phyloP scores from a whole-genome alignment of 805 yeast species.

The Huiozyma sinensis region DNA sequence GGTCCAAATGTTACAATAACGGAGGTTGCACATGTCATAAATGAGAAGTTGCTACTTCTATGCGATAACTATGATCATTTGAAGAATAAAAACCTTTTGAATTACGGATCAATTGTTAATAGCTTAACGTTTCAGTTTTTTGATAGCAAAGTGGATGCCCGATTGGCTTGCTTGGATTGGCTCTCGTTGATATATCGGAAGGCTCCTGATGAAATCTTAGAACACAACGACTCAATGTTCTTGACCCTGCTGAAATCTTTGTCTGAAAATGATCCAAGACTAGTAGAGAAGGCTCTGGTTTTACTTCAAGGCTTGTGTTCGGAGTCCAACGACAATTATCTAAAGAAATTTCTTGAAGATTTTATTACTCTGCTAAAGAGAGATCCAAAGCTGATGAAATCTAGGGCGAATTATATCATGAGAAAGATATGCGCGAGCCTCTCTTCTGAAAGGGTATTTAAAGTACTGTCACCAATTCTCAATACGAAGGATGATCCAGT shows the following conservation, averaged over 20 bases:
- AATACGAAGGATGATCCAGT: slow-evolving; percentile 48
- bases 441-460: slow-evolving; percentile 73
- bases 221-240: slow-evolving; percentile 53
- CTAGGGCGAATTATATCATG: slow-evolving; percentile 72
- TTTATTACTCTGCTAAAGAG: slow-evolving; percentile 58
- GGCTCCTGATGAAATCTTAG: slow-evolving; percentile 47
- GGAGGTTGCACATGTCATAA: slow-evolving; percentile 46
- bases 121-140: slow-evolving; percentile 62
- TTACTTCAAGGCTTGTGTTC: slow-evolving; percentile 23
- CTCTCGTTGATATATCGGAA: slow-evolving; percentile 66
- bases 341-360: slow-evolving; percentile 63
- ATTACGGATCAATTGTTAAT: slow-evolving; percentile 49
- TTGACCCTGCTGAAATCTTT: slow-evolving; percentile 67
- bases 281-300: slow-evolving; percentile 24
- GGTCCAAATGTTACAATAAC: slow-evolving; percentile 40
- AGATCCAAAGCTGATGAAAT: slow-evolving; percentile 56
- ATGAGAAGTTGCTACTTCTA: slow-evolving; percentile 43
- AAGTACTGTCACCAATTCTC: slow-evolving; percentile 67
- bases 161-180: slow-evolving; percentile 86
- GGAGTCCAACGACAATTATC: slow-evolving; percentile 53
- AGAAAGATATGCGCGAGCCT: slow-evolving; percentile 74
- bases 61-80: slow-evolving; percentile 23
- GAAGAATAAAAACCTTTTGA: slow-evolving; percentile 16
- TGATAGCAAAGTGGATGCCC: slow-evolving; percentile 68
- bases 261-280: slow-evolving; percentile 36